phyloP scores from a whole-genome alignment of 2,329 filamentous ascomycete genomes.

The Neonectria neomacrospora region DNA sequence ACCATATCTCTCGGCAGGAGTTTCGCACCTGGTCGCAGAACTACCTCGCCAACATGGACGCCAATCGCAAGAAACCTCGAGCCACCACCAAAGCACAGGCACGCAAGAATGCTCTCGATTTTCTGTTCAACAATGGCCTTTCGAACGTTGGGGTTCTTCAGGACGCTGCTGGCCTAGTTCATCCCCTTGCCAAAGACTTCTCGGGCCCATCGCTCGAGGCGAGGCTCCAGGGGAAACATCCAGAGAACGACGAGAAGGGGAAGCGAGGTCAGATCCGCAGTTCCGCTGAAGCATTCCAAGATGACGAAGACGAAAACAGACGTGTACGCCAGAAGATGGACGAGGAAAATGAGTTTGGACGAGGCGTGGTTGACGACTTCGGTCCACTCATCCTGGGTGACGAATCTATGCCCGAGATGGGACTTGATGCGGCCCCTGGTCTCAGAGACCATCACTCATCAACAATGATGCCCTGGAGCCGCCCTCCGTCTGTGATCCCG shows the following conservation, averaged over 20 bases:
- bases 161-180: slow-evolving; percentile 45
- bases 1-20: slow-evolving; percentile 50
- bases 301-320: slow-evolving; percentile 50
- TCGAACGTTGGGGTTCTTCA: slow-evolving; percentile 44
- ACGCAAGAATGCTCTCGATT: slow-evolving; percentile 49
- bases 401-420: slow-evolving; percentile 69
- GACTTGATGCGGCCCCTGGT: slow-evolving; percentile 72
- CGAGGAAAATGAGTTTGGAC: slow-evolving; percentile 45
- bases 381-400: slow-evolving; percentile 50
- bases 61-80: slow-evolving; percentile 41
- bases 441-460: slow-evolving; percentile 74
- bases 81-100: slow-evolving; percentile 50
- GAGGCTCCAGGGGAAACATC: slow-evolving; percentile 41
- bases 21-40: slow-evolving; percentile 55
- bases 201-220: slow-evolving; percentile 58
- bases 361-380: slow-evolving; percentile 40
- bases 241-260: slow-evolving; percentile 33
- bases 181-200: slow-evolving; percentile 58
- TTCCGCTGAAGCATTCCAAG: slow-evolving; percentile 57
- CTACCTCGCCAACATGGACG: slow-evolving; percentile 67
- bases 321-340: slow-evolving; percentile 53
- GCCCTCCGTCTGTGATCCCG: slow-evolving; percentile 56
- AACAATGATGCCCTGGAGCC: slow-evolving; percentile 65
- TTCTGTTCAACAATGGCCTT: slow-evolving; percentile 51
- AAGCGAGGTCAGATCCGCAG: slow-evolving; percentile 53